These are phyloP conservation scores for Sugiyamaella novakii DNA, from an alignment of 1,139 yeast genomes.

Conservation along the genomic window DNA sequence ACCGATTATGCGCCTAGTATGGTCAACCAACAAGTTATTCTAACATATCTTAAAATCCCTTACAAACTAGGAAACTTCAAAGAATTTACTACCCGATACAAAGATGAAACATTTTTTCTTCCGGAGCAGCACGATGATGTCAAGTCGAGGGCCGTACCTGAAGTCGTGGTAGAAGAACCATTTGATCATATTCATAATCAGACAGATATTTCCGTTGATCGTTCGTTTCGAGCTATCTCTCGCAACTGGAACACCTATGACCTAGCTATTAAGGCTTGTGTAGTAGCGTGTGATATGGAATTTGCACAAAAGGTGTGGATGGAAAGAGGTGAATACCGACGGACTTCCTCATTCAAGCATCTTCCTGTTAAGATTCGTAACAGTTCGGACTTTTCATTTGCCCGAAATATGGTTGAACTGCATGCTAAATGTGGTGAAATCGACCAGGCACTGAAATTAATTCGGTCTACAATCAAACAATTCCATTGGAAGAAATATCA, in stretches of 20 bases:
- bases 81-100: slow-evolving; percentile 57
- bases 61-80: slow-evolving; percentile 50
- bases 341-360: slow-evolving; percentile 51
- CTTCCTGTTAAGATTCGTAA: slow-evolving; percentile 48
- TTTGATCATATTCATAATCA: not conserved
- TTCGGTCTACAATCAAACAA: slow-evolving; percentile 65
- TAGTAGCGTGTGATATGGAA: slow-evolving; percentile 52
- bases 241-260: slow-evolving; percentile 60
- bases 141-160: not conserved
- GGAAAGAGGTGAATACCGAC: slow-evolving; percentile 75
- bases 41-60: slow-evolving; percentile 58
- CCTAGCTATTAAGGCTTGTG: slow-evolving; percentile 68
- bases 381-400: slow-evolving; percentile 65
- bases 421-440: slow-evolving; percentile 55
- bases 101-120: slow-evolving; percentile 48
- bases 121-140: not conserved
- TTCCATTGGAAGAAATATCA: slow-evolving; percentile 62
- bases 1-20: slow-evolving; percentile 48
- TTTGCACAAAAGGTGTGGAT: slow-evolving; percentile 71
- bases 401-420: slow-evolving; percentile 60
- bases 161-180: not conserved
- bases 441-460: slow-evolving; percentile 70
- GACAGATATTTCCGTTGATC: slow-evolving; percentile 11
- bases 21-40: slow-evolving; percentile 49
- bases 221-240: slow-evolving; percentile 35